Percentiles rank a stretch among this genome's conserved stretches.
These are phyloP conservation scores for Saitozyma podzolica DNA, from an alignment of 768 basidiomycete species.

Conservation along the genomic window DNA sequence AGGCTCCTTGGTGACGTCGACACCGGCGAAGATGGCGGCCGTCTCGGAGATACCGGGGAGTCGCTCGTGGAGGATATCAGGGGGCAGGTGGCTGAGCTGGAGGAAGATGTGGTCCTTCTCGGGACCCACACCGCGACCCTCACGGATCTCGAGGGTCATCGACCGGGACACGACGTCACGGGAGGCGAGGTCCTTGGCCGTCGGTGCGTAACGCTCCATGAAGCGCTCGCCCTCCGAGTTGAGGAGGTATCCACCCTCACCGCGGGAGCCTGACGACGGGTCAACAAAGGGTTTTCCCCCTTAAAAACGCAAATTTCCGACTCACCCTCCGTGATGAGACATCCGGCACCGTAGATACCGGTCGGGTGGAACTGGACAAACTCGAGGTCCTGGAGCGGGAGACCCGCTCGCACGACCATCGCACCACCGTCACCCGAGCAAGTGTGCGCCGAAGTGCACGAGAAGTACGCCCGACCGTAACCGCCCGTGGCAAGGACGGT, in stretches of 20 bases:
- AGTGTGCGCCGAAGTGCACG: conserved; percentile 94
- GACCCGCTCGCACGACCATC: conserved; percentile 94
- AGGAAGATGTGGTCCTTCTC: conserved; percentile 97
- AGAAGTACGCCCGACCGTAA: conserved; percentile 97
- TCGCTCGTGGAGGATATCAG: conserved; percentile 92
- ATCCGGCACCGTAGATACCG: conserved; percentile 98
- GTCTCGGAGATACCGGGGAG: conserved; percentile 99
- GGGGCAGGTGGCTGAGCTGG: conserved; percentile 94
- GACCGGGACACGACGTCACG: conserved; percentile 99
- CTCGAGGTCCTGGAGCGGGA: conserved; percentile 94
- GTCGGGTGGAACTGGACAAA: conserved; percentile 99
- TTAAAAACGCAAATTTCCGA: conserved; percentile 3
- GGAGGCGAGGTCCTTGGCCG: conserved; percentile 98
- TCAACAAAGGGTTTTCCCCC: not conserved
- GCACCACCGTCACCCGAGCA: conserved; percentile 99
- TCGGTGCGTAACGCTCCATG: conserved; percentile 99
- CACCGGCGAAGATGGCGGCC: conserved; percentile 96
- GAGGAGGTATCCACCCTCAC: conserved; percentile 96
- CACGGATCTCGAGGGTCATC: conserved; percentile 98
- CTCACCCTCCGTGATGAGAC: conserved; percentile 94
- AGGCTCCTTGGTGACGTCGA: conserved; percentile 99
- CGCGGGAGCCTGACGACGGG: conserved; percentile 76
- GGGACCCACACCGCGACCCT: conserved; percentile 97
- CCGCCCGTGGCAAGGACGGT: conserved; percentile 98
- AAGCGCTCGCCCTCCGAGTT: conserved; percentile 99